Evolutionary conservation across 2,329 filamentous ascomycete species (phyloP).

Genomic region (Colletotrichum tropicicola): DNA sequence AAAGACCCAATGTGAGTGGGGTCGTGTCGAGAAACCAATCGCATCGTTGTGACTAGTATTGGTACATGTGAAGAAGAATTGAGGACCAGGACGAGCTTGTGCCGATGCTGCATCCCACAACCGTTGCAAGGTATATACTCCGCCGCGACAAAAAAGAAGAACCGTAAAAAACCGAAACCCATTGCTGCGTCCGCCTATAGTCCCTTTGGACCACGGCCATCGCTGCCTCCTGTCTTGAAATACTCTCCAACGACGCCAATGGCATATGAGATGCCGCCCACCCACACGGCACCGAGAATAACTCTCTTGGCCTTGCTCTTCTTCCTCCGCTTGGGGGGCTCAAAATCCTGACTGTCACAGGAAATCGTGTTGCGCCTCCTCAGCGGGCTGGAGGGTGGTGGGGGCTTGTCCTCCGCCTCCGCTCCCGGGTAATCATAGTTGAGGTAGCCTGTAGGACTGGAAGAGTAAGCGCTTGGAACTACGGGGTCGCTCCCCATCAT

Average conservation of each 20-base stretch:
- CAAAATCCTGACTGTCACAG: constrained; percentile 49
- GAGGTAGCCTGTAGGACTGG: constrained; percentile 72
- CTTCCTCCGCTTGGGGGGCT: constrained; percentile 52
- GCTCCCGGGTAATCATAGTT: constrained; percentile 60
- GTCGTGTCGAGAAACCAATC: background rate
- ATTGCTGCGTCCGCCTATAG: background rate
- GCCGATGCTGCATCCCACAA: background rate
- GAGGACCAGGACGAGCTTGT: background rate
- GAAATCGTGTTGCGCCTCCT: constrained; percentile 44
- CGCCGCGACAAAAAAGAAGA: background rate
- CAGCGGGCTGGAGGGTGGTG: constrained; percentile 51
- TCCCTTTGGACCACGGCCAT: constrained; percentile 46
- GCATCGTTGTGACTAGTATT: constrained; percentile 2
- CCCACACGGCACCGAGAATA: constrained; percentile 61
- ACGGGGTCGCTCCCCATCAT: constrained; percentile 55
- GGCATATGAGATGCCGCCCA: constrained; percentile 65
- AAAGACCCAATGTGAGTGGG: too few relatives aligned
- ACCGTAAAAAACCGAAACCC: background rate
- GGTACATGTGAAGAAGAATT: constrained; percentile 1
- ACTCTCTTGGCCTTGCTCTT: constrained; percentile 56
- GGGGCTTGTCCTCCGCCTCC: constrained; percentile 39
- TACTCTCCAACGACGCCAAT: constrained; percentile 68
- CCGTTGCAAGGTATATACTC: background rate
- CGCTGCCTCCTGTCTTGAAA: constrained; percentile 57
- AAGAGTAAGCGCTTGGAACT: constrained; percentile 61